phyloP scores from a whole-genome alignment of 768 basidiomycete genomes.

The Filobasidium floriforme region DNA sequence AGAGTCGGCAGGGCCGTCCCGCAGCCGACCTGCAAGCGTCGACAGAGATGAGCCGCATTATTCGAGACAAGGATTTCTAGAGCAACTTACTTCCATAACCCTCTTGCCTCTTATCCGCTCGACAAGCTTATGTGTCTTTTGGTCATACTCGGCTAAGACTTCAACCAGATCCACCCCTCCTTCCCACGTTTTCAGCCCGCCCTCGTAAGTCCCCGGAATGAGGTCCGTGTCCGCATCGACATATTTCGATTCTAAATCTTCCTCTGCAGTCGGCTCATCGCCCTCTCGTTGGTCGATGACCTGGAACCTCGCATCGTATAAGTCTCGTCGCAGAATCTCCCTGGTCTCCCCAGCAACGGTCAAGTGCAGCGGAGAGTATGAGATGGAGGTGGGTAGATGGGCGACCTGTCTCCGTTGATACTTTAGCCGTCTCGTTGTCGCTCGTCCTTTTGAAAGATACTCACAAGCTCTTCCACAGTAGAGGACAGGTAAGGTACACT shows the following conservation, averaged over 20 bases:
- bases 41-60: not conserved
- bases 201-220: constrained; percentile 86
- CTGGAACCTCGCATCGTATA: constrained; percentile 95
- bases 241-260: constrained; percentile 47
- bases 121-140: constrained; percentile 26
- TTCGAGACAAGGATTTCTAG: not conserved
- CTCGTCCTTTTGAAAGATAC: constrained; percentile 3
- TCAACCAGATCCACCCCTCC: constrained; percentile 79
- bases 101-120: constrained; percentile 50
- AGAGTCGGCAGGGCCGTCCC: constrained; percentile 82
- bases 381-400: constrained; percentile 63
- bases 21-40: constrained; percentile 65
- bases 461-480: constrained; percentile 38
- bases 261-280: constrained; percentile 19
- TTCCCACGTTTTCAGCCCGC: constrained; percentile 97
- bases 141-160: constrained; percentile 46
- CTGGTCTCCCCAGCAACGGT: constrained; percentile 47
- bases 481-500: constrained; percentile 26
- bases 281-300: constrained; percentile 56
- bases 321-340: constrained; percentile 64
- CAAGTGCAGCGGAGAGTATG: constrained; percentile 65
- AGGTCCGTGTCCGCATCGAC: constrained; percentile 81
- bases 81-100: constrained; percentile 62
- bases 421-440: not conserved
- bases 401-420: constrained; percentile 51